phyloP scores from a whole-genome alignment of 2,329 filamentous ascomycete species.

The Fonsecaea nubica region DNA sequence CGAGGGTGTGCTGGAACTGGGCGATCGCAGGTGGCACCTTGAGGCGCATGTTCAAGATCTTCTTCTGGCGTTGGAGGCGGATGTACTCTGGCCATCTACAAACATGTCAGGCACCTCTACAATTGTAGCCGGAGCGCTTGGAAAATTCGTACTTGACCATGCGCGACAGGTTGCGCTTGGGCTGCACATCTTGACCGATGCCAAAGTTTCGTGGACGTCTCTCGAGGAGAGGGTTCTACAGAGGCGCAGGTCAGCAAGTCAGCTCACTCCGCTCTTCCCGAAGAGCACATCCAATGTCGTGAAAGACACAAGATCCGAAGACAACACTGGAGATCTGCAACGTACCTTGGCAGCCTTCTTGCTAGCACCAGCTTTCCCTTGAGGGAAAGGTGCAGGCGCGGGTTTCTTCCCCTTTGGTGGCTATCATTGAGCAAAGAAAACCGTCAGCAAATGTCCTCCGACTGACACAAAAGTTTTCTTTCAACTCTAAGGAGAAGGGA shows the following conservation, averaged over 20 bases:
- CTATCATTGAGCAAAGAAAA: constrained; percentile 99
- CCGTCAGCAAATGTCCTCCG: constrained; percentile 82
- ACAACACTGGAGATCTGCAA: constrained; percentile 20
- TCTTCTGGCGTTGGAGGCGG: constrained; percentile 90
- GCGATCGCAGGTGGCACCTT: constrained; percentile 98
- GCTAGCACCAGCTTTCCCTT: constrained; percentile 80
- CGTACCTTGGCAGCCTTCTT: constrained; percentile 96
- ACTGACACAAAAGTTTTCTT: constrained; percentile 62
- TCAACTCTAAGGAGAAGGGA: constrained; percentile 82
- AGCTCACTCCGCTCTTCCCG: constrained; percentile 4
- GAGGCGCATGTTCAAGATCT: constrained; percentile 97
- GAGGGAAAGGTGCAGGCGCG: constrained; percentile 94
- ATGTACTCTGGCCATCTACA: constrained; percentile 90
- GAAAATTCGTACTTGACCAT: constrained; percentile 76
- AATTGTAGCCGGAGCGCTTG: not conserved
- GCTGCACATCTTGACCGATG: constrained; percentile 99
- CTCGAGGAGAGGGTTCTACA: constrained; percentile 98
- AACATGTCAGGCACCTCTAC: not conserved
- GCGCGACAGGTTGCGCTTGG: constrained; percentile 89
- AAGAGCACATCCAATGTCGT: not conserved
- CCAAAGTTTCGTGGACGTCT: constrained; percentile 97
- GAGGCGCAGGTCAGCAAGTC: constrained; percentile 16
- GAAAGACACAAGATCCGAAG: not conserved
- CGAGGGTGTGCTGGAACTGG: constrained; percentile 96
- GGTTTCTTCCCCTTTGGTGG: constrained; percentile 99